Percentiles rank a stretch among this genome's conserved stretches.
phyloP scores from a whole-genome alignment of 306 rosid species.

The Hippophae gyantsensis region DNA sequence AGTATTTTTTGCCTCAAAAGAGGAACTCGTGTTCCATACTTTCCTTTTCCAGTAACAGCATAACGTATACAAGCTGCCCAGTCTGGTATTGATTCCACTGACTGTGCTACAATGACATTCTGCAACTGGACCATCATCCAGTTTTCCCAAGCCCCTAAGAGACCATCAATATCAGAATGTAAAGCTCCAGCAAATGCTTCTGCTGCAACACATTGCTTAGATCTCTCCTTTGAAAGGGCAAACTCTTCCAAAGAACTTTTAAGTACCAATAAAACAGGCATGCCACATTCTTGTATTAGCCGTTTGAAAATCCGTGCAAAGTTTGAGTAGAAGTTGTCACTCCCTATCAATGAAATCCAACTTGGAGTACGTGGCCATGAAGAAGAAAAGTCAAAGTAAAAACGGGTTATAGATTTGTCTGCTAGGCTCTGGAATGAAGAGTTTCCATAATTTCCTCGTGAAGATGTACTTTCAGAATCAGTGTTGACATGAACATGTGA shows the following conservation, averaged over 20 bases:
- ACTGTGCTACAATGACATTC: slow-evolving; percentile 68
- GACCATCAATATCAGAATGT: slow-evolving; percentile 87
- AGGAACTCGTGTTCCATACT: slow-evolving; percentile 81
- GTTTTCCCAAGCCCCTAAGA: slow-evolving; percentile 70
- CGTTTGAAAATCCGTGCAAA: slow-evolving; percentile 95
- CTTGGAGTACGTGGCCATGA: slow-evolving; percentile 99
- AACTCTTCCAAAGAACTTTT: slow-evolving; percentile 73
- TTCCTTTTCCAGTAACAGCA: slow-evolving; percentile 97
- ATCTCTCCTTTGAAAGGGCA: slow-evolving; percentile 81
- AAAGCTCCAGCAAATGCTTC: slow-evolving; percentile 93
- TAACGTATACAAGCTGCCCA: slow-evolving; percentile 96
- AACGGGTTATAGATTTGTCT: slow-evolving; percentile 88
- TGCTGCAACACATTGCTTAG: slow-evolving; percentile 98
- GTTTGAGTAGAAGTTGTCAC: slow-evolving; percentile 78
- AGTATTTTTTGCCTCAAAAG: slow-evolving; percentile 78
- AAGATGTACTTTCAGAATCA: slow-evolving; percentile 58
- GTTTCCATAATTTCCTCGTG: slow-evolving; percentile 75
- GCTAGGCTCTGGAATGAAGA: slow-evolving; percentile 90
- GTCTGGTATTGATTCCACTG: slow-evolving; percentile 92
- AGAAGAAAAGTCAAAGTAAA: slow-evolving; percentile 88
- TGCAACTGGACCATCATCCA: slow-evolving; percentile 86
- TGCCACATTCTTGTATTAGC: slow-evolving; percentile 91
- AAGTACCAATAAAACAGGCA: slow-evolving; percentile 65
- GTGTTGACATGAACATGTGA: slow-evolving; percentile 87
- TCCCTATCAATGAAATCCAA: slow-evolving; percentile 80